Evolutionary conservation across 139 green algal genomes (phyloP).

Genomic region (Astrephomene gubernaculifera): DNA sequence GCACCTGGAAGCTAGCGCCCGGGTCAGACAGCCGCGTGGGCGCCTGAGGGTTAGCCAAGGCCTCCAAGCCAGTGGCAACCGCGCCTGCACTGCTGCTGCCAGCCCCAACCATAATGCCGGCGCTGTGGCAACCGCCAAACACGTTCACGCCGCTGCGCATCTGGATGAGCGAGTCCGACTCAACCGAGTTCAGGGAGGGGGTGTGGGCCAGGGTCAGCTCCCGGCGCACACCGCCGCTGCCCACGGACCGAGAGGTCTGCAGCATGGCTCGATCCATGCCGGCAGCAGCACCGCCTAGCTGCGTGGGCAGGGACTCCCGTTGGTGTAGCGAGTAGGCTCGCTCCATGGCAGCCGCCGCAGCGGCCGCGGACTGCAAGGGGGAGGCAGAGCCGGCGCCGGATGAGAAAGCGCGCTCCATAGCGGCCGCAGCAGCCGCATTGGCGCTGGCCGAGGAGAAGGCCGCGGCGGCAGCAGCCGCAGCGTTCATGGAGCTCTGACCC

Average conservation of each 20-base stretch:
- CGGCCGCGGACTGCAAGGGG: slow-evolving; percentile 4
- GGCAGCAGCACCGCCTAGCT: too few relatives aligned
- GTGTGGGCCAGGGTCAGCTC: neutral
- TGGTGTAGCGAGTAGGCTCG: neutral
- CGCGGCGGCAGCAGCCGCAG: neutral
- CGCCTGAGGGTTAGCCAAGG: neutral
- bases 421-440: neutral
- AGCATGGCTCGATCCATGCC: neutral
- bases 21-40: slow-evolving; percentile 35
- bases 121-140: neutral
- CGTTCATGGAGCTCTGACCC: neutral
- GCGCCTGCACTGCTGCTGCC: neutral
- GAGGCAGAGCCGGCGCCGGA: neutral
- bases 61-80: neutral
- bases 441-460: neutral
- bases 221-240: neutral
- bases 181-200: slow-evolving; percentile 8
- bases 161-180: slow-evolving; percentile 35
- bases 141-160: neutral
- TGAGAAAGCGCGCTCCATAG: slow-evolving; percentile 38
- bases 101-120: too few relatives aligned
- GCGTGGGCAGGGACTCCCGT: neutral
- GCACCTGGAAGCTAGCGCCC: slow-evolving; percentile 1
- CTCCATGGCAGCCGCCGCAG: neutral
- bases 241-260: neutral